Evolutionary conservation across 805 yeast genomes (phyloP), one percentile per base, ranked within the genome.

Genomic region (Pichia nakasei): DNA sequence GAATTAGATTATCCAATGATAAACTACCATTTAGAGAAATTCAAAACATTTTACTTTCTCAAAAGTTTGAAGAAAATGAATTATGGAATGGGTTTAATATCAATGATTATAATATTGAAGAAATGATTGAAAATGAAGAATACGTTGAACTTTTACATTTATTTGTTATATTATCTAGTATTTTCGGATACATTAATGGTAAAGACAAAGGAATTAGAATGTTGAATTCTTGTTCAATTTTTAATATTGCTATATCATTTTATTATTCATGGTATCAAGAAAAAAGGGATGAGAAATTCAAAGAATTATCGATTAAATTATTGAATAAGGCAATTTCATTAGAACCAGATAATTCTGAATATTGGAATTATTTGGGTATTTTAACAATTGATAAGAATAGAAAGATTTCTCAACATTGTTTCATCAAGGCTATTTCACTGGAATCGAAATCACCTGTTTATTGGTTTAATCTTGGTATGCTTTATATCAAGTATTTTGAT

Each of bases 361-460:
- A 78, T 46, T 93, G 99, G 99, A 69, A 76, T 42, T 81, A 85
- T 0, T 67, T 91, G 24, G 98, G 97, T 13, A 73, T 82, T 45
- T 83, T 88, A 0, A 76, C 86, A 8, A 70, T 80, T 43, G 64
- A 76, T 3, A 61, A 69, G 4, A 83, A 78, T 50, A 80, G 91
- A 0, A 72, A 75, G 39, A 83, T 86, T 7, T 70, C 97, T 0
- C 99, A 93, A 62, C 99, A 93, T 64, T 87, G 96, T 59, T 86
- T 85, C 54, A 84, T 93, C 53, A 82, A 85, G 49, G 89, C 97
- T 0, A 64, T 80, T 2, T 70, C 85, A 0, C 62, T 88, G 34
- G 81, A 85, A 39, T 75, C 84, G 7, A 75, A 76, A 42, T 85
- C 84, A 44, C 75, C 82, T 4, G 65, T 65, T 17, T 73, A 80